Conservation (phyloP, 345 rosid genomes). For the Pseudoturritis turrita region DNA sequence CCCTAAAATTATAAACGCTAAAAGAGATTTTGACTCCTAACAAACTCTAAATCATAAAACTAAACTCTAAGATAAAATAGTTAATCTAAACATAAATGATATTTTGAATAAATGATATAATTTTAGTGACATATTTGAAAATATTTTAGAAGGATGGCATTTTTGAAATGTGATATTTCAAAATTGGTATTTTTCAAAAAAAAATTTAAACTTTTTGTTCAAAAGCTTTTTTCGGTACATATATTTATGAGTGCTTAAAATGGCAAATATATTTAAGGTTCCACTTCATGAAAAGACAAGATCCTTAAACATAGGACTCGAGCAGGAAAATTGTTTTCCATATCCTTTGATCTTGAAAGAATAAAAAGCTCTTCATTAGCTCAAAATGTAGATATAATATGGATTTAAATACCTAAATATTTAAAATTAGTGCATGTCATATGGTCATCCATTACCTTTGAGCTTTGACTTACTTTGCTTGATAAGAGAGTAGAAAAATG, state of each 20-base stretch:
- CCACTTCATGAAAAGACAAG: constrained; percentile 27
- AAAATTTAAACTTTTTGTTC: not conserved
- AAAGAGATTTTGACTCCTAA: too few relatives aligned
- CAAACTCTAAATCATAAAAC: too few relatives aligned
- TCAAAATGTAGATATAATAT: not conserved
- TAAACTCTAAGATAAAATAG: too few relatives aligned
- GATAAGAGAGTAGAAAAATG: not conserved
- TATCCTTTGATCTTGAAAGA: not conserved
- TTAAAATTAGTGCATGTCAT: constrained; percentile 12
- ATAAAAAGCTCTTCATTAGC: constrained; percentile 3
- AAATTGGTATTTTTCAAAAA: too few relatives aligned
- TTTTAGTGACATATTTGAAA: too few relatives aligned
- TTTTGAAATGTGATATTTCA: too few relatives aligned
- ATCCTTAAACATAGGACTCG: constrained; percentile 27
- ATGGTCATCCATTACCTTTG: not conserved
- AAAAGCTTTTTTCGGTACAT: not conserved
- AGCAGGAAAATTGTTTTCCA: constrained; percentile 9
- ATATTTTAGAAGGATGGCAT: too few relatives aligned
- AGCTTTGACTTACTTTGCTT: constrained; percentile 3
- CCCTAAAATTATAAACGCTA: too few relatives aligned
- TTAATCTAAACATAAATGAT: too few relatives aligned
- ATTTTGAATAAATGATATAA: too few relatives aligned
- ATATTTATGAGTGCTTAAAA: not conserved
- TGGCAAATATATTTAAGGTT: not conserved
- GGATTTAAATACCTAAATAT: not conserved